phyloP scores from a whole-genome alignment of 2,329 filamentous ascomycete species.

The Xenosphaeropsis pyriputrescens region DNA sequence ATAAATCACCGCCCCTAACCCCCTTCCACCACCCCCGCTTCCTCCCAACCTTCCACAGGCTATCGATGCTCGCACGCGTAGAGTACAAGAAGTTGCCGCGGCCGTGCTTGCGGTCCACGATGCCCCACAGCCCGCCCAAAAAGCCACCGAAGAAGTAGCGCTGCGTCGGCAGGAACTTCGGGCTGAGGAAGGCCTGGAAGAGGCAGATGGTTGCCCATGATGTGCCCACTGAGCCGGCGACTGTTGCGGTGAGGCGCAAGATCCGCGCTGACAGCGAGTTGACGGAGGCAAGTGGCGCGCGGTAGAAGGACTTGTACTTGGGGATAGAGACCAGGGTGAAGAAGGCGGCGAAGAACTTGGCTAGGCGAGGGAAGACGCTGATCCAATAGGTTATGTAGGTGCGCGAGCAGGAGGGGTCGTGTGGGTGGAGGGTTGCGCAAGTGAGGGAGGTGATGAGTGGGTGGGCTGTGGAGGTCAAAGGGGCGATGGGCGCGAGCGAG shows the following conservation, averaged over 20 bases:
- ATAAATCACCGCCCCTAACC: constrained; percentile 68
- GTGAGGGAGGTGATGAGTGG: constrained; percentile 74
- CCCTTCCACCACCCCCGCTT: constrained; percentile 84
- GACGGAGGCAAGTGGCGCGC: constrained; percentile 51
- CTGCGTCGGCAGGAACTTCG: constrained; percentile 61
- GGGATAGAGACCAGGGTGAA: constrained; percentile 55
- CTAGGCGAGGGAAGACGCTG: constrained; percentile 63
- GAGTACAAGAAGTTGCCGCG: constrained; percentile 65
- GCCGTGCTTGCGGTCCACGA: constrained; percentile 51
- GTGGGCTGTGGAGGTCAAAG: constrained; percentile 72
- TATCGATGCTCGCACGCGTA: constrained; percentile 65
- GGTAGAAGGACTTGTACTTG: constrained; percentile 50
- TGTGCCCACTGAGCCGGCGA: constrained; percentile 72
- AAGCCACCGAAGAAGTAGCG: constrained; percentile 85
- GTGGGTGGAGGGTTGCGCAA: constrained; percentile 79
- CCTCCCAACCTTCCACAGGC: constrained; percentile 82
- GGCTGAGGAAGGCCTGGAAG: constrained; percentile 67
- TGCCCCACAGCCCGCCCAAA: constrained; percentile 73
- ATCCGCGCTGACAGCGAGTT: constrained; percentile 53
- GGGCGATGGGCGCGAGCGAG: constrained; percentile 52
- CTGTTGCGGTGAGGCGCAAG: constrained; percentile 60
- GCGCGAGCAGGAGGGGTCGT: constrained; percentile 74
- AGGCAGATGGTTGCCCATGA: constrained; percentile 84
- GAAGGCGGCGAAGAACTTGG: constrained; percentile 63
- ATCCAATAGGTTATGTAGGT: constrained; percentile 84